phyloP scores from a whole-genome alignment of 352 stramenopile species.

The Phytophthora europaea region DNA sequence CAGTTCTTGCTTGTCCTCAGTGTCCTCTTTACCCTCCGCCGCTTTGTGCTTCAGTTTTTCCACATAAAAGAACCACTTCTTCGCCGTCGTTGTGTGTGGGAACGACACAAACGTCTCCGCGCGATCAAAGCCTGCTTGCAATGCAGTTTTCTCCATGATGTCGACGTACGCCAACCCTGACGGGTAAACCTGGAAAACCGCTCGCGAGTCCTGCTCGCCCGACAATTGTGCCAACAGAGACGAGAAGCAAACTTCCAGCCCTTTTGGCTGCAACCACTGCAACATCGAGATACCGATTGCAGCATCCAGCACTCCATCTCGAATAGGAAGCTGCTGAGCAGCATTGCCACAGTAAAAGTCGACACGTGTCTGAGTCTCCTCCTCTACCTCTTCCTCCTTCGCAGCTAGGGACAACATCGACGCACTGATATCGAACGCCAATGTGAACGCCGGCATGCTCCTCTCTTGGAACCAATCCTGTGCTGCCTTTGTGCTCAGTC shows the following conservation, averaged over 20 bases:
- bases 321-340: slow-evolving; percentile 68
- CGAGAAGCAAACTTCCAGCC: slow-evolving; percentile 67
- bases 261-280: slow-evolving; percentile 77
- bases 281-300: slow-evolving; percentile 88
- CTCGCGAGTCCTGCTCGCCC: slow-evolving; percentile 16
- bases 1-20: slow-evolving; percentile 17
- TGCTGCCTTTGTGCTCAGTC: slow-evolving; percentile 69
- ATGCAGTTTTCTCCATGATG: slow-evolving; percentile 65
- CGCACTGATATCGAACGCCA: slow-evolving; percentile 82
- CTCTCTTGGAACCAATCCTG: slow-evolving; percentile 54
- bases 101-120: slow-evolving; percentile 78
- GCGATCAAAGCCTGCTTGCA: slow-evolving; percentile 54
- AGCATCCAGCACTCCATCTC: slow-evolving; percentile 46
- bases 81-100: slow-evolving; percentile 68
- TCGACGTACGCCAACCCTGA: slow-evolving; percentile 57
- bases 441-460: slow-evolving; percentile 42
- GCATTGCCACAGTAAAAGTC: slow-evolving; percentile 80
- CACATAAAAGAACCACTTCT: slow-evolving; percentile 82
- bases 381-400: neutral
- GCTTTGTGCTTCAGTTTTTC: slow-evolving; percentile 30
- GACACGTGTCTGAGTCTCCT: slow-evolving; percentile 20
- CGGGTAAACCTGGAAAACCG: slow-evolving; percentile 84
- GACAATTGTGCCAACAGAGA: slow-evolving; percentile 55
- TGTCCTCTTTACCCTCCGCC: slow-evolving; percentile 5
- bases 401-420: slow-evolving; percentile 72